Conservation (phyloP, 768 basidiomycete genomes). For the Boletellus sp. region DNA sequence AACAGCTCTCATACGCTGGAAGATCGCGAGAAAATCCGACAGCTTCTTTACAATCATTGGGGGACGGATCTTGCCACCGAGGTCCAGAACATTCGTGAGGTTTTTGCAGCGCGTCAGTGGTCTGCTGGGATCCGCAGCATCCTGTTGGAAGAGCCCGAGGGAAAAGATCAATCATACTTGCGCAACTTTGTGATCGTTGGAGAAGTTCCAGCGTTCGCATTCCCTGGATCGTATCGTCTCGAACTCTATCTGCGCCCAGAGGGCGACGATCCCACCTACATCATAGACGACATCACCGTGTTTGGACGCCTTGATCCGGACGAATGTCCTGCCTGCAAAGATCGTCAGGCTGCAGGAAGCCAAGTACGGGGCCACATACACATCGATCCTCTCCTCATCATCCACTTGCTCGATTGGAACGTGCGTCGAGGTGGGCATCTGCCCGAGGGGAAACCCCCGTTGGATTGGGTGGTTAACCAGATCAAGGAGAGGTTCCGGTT, state of each 20-base stretch:
- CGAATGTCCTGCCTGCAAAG: conserved; percentile 9
- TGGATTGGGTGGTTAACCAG: too few relatives aligned
- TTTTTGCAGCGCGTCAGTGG: too few relatives aligned
- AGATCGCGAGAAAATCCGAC: too few relatives aligned
- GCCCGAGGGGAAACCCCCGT: too few relatives aligned
- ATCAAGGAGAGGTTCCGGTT: too few relatives aligned
- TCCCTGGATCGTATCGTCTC: conserved; percentile 17
- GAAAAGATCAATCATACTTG: neutral
- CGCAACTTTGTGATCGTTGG: conserved; percentile 9
- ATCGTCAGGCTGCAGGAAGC: conserved; percentile 8
- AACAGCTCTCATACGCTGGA: too few relatives aligned
- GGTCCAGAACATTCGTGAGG: too few relatives aligned
- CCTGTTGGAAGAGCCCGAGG: neutral
- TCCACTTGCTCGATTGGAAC: conserved; percentile 1
- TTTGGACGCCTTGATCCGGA: conserved; percentile 6
- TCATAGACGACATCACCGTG: conserved; percentile 17
- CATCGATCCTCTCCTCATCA: conserved; percentile 12
- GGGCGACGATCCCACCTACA: neutral
- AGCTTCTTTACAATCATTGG: too few relatives aligned
- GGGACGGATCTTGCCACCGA: too few relatives aligned
- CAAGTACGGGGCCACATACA: conserved; percentile 14
- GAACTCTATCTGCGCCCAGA: conserved; percentile 15
- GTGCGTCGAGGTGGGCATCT: too few relatives aligned
- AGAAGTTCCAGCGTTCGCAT: conserved; percentile 16
- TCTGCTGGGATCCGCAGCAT: neutral